A percentile compares a stretch with the other conserved stretches of the same genome.
phyloP scores from a whole-genome alignment of 2,329 filamentous ascomycete species.

The Paramyrothecium roridum region DNA sequence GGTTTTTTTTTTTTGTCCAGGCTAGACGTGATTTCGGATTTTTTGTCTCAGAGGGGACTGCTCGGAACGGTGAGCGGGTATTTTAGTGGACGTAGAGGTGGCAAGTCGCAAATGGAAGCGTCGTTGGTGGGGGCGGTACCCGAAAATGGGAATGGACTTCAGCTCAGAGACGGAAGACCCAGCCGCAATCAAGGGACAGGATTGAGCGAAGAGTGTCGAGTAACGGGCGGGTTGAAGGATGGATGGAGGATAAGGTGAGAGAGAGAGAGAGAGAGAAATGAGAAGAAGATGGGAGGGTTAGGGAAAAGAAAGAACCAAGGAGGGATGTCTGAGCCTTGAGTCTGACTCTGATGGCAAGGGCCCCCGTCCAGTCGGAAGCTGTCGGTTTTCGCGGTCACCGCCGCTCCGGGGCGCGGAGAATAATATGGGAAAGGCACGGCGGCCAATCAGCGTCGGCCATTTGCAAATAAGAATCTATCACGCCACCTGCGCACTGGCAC shows the following conservation, averaged over 20 bases:
- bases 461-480: constrained; percentile 2
- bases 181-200: too few relatives aligned
- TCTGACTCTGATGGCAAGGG: too few relatives aligned
- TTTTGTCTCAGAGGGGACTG: neutral
- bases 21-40: neutral
- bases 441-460: constrained; percentile 1
- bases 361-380: neutral
- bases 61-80: neutral
- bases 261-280: too few relatives aligned
- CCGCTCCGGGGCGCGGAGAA: neutral
- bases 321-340: too few relatives aligned
- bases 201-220: too few relatives aligned
- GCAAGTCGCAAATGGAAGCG: neutral
- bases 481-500: neutral
- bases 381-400: neutral
- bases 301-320: too few relatives aligned
- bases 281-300: too few relatives aligned
- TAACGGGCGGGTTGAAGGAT: too few relatives aligned
- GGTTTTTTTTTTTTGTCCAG: neutral
- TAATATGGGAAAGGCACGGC: neutral
- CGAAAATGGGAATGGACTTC: neutral
- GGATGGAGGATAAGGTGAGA: too few relatives aligned
- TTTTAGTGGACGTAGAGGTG: neutral
- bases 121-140: neutral
- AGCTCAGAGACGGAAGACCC: too few relatives aligned